Evolutionary conservation across 108 stramenopile genomes (phyloP), one percentile per base, ranked within the genome.

Genomic region (Discostella pseudostelligera): DNA sequence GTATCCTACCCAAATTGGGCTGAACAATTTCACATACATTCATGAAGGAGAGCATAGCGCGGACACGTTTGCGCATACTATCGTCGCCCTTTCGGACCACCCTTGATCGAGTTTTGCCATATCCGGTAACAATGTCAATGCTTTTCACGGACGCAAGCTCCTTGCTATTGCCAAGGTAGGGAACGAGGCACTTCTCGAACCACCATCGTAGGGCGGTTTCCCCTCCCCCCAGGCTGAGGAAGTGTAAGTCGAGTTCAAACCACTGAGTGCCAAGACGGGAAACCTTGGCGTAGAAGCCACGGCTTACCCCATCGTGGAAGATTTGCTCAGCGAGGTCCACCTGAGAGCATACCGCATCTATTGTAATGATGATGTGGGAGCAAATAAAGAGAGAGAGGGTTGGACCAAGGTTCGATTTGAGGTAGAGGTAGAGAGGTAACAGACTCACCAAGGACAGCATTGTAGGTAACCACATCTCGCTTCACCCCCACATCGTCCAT

Each of bases 81-180:
- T 93, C 92, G 21, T 87, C 87, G 35, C 87, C 85, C 51, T 77
- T 72, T 10, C 91, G 87, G 13, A 83, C 82, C 10, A 87, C 92
- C 51, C 92, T 75, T 9, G 83, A 75, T 12, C 92, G 80, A 19
- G 88, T 90, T 56, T 88, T 89, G 50, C 92, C 92, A 62, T 93
- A 93, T n/a, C 92, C 92, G 13, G 92, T 93, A 26, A 93, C 92
- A 75, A 93, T 93, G 21, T 84, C 84, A 58, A 93, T 93, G 25
- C 87, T 83, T 45, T 82, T 83, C 17, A 93, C 86, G 48, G 76
- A 73, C 48, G 83, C 78, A 5, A 93, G 83, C 67, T 82, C 84
- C 14, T 82, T 83, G 44, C 81, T 85, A 40, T 90, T 81, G 8
- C 81, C 73, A 1, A 93, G 59, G 61, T 86, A 89, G 3, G 88